These are phyloP conservation scores for Sphaceloma murrayae DNA, from an alignment of 2,329 filamentous ascomycete genomes.

Conservation along the genomic window DNA sequence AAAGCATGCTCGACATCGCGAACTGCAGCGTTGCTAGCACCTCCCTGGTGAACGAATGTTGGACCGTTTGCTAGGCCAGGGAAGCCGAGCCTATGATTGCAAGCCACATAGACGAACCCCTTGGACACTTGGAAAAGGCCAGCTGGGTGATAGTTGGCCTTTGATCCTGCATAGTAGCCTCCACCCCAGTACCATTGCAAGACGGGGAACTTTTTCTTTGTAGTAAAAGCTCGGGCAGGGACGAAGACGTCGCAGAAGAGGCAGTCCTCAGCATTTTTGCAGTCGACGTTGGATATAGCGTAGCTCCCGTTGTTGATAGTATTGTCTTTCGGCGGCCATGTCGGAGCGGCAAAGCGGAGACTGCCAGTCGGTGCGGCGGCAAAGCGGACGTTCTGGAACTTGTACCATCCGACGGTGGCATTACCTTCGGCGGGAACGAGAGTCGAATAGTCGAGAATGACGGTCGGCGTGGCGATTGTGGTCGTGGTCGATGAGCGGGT, in stretches of 20 bases:
- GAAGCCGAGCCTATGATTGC: conserved; percentile 16
- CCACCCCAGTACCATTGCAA: not conserved
- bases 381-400: conserved; percentile 30
- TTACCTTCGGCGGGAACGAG: conserved; percentile 22
- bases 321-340: conserved; percentile 30
- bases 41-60: conserved; percentile 25
- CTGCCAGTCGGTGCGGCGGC: conserved; percentile 17
- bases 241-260: conserved; percentile 18
- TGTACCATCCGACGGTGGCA: conserved; percentile 27
- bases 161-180: conserved; percentile 26
- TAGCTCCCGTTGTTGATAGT: conserved; percentile 28
- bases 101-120: conserved; percentile 14
- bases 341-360: conserved; percentile 27
- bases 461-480: too few species aligned
- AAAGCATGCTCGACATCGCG: conserved; percentile 15
- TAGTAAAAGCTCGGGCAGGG: conserved; percentile 14
- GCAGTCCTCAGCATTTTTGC: conserved; percentile 27
- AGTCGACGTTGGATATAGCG: conserved; percentile 31
- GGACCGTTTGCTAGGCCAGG: conserved; percentile 13
- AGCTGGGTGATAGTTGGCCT: conserved; percentile 29
- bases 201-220: not conserved
- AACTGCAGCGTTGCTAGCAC: conserved; percentile 12
- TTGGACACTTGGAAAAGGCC: conserved; percentile 27
- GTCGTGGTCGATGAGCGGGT: not conserved
- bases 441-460: conserved; percentile 27